Evolutionary conservation across 352 stramenopile species (phyloP).

Genomic region (Phytophthora sansomeana): DNA sequence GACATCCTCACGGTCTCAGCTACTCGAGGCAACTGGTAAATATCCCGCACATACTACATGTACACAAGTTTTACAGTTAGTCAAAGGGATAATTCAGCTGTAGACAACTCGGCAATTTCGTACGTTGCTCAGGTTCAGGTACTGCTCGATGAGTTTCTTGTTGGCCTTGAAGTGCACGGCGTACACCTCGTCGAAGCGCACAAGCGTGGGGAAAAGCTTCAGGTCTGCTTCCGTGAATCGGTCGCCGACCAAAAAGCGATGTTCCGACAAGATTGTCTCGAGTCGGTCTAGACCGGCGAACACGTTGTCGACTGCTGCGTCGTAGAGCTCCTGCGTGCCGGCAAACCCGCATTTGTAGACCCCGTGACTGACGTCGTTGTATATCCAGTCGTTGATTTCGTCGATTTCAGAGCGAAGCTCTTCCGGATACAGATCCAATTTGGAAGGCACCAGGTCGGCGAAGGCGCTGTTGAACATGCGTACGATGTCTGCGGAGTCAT

Average conservation of each 20-base stretch:
- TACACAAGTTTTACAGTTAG: no score
- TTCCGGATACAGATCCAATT: slow-evolving; percentile 90
- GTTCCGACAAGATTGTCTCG: slow-evolving; percentile 72
- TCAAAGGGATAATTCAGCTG: no score
- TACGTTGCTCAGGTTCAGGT: slow-evolving; percentile 83
- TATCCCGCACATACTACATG: no score
- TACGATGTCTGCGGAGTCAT: slow-evolving; percentile 96
- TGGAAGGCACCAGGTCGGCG: slow-evolving; percentile 75
- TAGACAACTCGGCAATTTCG: no score
- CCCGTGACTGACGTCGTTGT: slow-evolving; percentile 92
- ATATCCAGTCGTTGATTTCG: slow-evolving; percentile 92
- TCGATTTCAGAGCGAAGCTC: slow-evolving; percentile 83
- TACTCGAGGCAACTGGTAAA: no score
- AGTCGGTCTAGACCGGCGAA: slow-evolving; percentile 83
- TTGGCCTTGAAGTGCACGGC: slow-evolving; percentile 83
- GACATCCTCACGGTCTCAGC: slow-evolving; percentile 48
- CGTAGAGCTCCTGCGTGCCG: slow-evolving; percentile 76
- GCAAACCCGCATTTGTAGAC: slow-evolving; percentile 87
- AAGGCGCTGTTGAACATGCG: slow-evolving; percentile 96
- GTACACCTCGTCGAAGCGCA: slow-evolving; percentile 96
- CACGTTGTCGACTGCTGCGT: slow-evolving; percentile 87
- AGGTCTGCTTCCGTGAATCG: slow-evolving; percentile 88
- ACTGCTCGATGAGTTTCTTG: slow-evolving; percentile 81
- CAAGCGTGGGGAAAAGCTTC: slow-evolving; percentile 91
- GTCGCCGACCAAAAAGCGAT: slow-evolving; percentile 80